Evolutionary conservation across 257 asterid species (phyloP), one percentile per base, ranked within the genome.

Genomic region (Craterostigma plantagineum): DNA sequence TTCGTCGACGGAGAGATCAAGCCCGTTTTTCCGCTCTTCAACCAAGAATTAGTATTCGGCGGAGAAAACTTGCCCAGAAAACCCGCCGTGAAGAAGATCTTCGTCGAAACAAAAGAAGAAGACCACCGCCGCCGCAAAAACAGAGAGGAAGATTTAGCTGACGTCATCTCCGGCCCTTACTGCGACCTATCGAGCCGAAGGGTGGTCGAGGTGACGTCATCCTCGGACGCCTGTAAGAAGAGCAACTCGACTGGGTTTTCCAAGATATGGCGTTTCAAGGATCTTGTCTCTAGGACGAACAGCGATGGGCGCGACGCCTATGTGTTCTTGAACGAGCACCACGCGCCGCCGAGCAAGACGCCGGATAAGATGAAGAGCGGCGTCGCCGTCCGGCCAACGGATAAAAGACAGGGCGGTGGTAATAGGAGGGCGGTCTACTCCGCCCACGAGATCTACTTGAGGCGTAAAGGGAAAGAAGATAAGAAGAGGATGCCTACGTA

Each of bases 181-280:
- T 58, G 76, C 49, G 70, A 69, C 10, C 69, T 71, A 74, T 53
- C 73, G 4, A 52, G 42, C 41, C 14, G 64, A 23, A 63, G 54
- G 33, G 65, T 59, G 49, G 66, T 62, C 40, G 63, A 49, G 50
- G 54, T 46, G 10, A 14, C 43, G 47, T 52, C 48, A 10, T 33
- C 49, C 40, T 59, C 66, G 12, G 70, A 57, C 14, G 51, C 49
- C 3, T 65, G 91, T 46, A 68, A 62, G 65, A 77, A 77, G 72
- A 77, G 91, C 35, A 70, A 74, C 36, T 77, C 91, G 8, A 77
- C 91, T 10, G 91, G 85, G 43, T 77, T 71, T 42, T 77, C 85
- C 10, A 77, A 71, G 65, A 27, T 68, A 8, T 70, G 85, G 85
- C 63, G 85, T 55, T 71, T 77, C 52, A 70, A 66, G 60, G 81